Conservation (phyloP, 1,139 yeast genomes). For the Magnusiomyces magnusii region DNA sequence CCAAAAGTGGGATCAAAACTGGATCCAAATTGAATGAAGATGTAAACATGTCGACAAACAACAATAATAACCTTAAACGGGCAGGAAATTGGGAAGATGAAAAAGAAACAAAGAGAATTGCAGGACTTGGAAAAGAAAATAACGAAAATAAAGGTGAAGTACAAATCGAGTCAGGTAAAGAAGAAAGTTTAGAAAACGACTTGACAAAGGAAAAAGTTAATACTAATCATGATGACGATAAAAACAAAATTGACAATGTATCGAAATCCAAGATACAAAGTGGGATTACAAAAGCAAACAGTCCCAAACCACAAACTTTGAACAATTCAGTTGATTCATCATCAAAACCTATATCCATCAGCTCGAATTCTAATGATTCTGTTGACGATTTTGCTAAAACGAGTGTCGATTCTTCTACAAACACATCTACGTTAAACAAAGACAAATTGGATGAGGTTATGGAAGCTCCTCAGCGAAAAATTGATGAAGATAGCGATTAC, state of each 20-base stretch:
- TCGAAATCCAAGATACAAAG: not conserved
- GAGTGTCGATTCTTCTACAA: no score
- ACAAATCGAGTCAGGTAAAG: not conserved
- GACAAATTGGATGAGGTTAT: constrained; percentile 14
- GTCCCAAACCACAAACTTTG: no score
- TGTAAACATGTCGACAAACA: not conserved
- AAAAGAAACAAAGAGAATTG: constrained; percentile 9
- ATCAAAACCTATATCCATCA: no score
- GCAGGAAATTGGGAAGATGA: constrained; percentile 13
- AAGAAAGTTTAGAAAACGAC: not conserved
- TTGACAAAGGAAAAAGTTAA: not conserved
- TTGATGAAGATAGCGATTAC: constrained; percentile 78
- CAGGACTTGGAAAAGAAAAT: not conserved
- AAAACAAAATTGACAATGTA: no score
- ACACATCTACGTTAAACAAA: no score
- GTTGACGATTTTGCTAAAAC: no score
- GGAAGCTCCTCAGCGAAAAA: constrained; percentile 66
- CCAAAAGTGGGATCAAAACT: not conserved
- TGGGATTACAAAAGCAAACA: not conserved
- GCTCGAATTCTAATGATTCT: no score
- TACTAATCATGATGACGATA: no score
- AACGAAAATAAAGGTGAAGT: not conserved
- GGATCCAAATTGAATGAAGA: not conserved
- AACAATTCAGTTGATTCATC: no score
- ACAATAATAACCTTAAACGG: constrained; percentile 6